Base-by-base conservation (phyloP, 495 filamentous ascomycete genomes). In the Hypoxylon rickii region DNA sequence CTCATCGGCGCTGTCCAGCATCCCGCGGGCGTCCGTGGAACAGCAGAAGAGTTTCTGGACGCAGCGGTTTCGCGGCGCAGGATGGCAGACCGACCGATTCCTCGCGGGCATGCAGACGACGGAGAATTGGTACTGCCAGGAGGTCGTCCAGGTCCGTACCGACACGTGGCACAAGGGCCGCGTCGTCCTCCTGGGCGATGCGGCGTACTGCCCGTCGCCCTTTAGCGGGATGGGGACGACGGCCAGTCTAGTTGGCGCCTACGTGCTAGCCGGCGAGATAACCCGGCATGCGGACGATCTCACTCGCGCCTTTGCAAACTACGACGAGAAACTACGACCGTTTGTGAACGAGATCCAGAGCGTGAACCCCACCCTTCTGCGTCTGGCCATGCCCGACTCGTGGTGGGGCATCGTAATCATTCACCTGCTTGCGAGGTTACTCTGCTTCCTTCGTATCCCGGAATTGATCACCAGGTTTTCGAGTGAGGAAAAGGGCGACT, bases 141-240 rank as follows among this genome's bases (percentile, higher is more conserved):
- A 65, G 0, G 69, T 73, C 11, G 70, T 84, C 17, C 72, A 73
- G 41, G 19, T 78, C 39, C 24, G 38, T n/a, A 47, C 36, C 6
- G 58, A 61, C 21, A 51, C 49, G 2, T 83, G 75, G 75, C 78
- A 66, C 7, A 53, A 62, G 3, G 77, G 78, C 5, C 69, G 78
- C 2, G 69, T 81, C 10, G 74, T 71, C 0, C 69, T 85, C 2
- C n/a, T 85, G 7, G 84, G 83, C 3, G 83, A 86, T 60, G 76
- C 83, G 1, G 83, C 66, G 2, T 79, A 82, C 45, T 79, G 77
- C 50, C 76, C 79, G 24, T 50, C 44, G 11, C 57, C 50, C 1
- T 55, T 51, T 15, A 55, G 45, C 33, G 59, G 59, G 1, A 66
- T 61, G 59, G 66, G 66, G 6, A 64, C 66, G 1, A 60, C 63